Evolutionary conservation across 164 flowering plant genomes (phyloP), one percentile per base, ranked within the genome.

Genomic region (Vitis rotundifolia): DNA sequence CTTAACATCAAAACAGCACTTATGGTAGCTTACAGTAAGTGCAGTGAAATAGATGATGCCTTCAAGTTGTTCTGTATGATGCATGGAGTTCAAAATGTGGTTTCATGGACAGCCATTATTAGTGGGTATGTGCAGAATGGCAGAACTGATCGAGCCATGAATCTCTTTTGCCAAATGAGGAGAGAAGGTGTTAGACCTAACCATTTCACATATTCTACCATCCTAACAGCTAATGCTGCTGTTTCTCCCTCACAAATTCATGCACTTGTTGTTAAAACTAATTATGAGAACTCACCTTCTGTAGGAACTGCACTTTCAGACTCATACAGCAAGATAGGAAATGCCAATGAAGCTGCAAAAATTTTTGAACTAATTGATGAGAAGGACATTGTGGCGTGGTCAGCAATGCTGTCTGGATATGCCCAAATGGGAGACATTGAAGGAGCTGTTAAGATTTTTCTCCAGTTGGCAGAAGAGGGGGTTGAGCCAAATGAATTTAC

Each of bases 61-160:
- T 80, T 78, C 14, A 73, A 71, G 61, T 58, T 88, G 75, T 94
- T 94, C 71, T 71, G 70, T 9, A 64, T 62, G 57, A 78, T 86
- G 88, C 62, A 73, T 63, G 83, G 79, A 63, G 26, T 57, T 72
- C 84, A 67, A 61, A 88, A 78, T 75, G 98, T 95, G 63, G 91
- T 91, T 18, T 82, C 96, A 6, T 92, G 99, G 97, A 95, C 99
- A 1, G 94, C 98, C 44, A 86, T 93, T 82, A 91, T 95, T 53
- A 73, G 75, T 58, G 98, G 96, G 60, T 84, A 76, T 73, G 73
- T 91, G 81, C 88, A 89, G 71, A 91, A 85, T 80, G 88, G 85
- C 44, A 61, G 26, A 26, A 68, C 28, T 11, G 84, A 74, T 60
- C 64, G 80, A 77, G 96, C 97, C 0, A 80, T 73, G 3, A 60